These are phyloP conservation scores for Paramyrothecium sp. DNA, from an alignment of 2,329 filamentous ascomycete species.

Conservation along the genomic window DNA sequence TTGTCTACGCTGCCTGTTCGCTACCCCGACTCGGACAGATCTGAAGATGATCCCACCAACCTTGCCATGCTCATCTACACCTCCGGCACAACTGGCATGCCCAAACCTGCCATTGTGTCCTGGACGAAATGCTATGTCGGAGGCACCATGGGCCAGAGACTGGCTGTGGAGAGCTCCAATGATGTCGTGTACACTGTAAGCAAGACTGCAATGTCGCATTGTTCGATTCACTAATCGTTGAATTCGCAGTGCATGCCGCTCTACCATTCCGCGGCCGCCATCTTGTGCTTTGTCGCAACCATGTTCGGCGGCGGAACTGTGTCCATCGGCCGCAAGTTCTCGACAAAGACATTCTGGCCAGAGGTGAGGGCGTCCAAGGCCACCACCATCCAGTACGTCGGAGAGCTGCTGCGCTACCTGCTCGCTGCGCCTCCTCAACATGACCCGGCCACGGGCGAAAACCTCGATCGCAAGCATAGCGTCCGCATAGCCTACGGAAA, in stretches of 20 bases:
- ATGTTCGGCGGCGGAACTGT: slow-evolving; percentile 63
- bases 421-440: slow-evolving; percentile 63
- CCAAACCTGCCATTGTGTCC: slow-evolving; percentile 76
- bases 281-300: slow-evolving; percentile 66
- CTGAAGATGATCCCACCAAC: slow-evolving; percentile 47
- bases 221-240: not conserved
- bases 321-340: slow-evolving; percentile 75
- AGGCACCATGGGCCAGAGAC: slow-evolving; percentile 31
- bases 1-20: slow-evolving; percentile 50
- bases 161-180: slow-evolving; percentile 42
- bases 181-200: slow-evolving; percentile 76
- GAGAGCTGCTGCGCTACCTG: slow-evolving; percentile 82
- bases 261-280: slow-evolving; percentile 76
- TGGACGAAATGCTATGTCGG: slow-evolving; percentile 64
- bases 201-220: not conserved
- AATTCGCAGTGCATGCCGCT: slow-evolving; percentile 74
- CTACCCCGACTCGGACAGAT: slow-evolving; percentile 55
- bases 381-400: slow-evolving; percentile 82
- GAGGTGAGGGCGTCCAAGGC: slow-evolving; percentile 70
- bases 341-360: slow-evolving; percentile 72
- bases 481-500: slow-evolving; percentile 82
- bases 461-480: slow-evolving; percentile 69
- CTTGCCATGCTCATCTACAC: slow-evolving; percentile 81
- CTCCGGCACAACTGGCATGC: slow-evolving; percentile 80
- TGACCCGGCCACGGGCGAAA: slow-evolving; percentile 63